Evolutionary conservation across 1,284 basidiomycete species (phyloP).

Genomic region (Pterula multifida): DNA sequence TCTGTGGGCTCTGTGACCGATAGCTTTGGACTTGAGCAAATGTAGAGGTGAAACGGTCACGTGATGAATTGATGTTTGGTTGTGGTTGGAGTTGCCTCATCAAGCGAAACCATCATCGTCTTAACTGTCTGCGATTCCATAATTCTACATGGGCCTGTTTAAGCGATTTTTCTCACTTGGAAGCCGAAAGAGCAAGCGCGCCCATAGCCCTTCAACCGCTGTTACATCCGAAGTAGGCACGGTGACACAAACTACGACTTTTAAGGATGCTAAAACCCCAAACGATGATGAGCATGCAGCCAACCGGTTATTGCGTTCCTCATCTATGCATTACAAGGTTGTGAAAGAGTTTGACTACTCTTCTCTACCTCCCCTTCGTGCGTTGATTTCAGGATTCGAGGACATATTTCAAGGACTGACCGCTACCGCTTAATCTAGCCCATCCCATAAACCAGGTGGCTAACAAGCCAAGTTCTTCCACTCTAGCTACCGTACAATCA

Average conservation of each 20-base stretch:
- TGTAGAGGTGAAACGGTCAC: neutral
- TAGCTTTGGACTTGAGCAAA: neutral
- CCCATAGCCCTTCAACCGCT: constrained; percentile 15
- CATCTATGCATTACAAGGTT: constrained; percentile 50
- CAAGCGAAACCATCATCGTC: constrained; percentile 15
- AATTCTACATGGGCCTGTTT: constrained; percentile 47
- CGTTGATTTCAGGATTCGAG: constrained; percentile 18
- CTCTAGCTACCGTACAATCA: constrained; percentile 28
- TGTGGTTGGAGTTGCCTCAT: neutral
- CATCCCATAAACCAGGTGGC: constrained; percentile 52
- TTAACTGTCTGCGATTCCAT: constrained; percentile 10
- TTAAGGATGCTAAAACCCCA: constrained; percentile 15
- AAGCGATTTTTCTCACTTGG: constrained; percentile 61
- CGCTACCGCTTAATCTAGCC: constrained; percentile 26
- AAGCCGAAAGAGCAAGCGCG: constrained; percentile 48
- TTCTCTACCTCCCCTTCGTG: constrained; percentile 55
- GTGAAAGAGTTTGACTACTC: constrained; percentile 42
- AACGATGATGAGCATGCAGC: constrained; percentile 48
- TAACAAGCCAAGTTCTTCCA: constrained; percentile 33
- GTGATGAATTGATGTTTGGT: neutral
- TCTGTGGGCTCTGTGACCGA: no score
- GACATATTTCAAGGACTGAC: constrained; percentile 1
- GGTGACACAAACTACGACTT: constrained; percentile 2
- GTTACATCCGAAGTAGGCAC: constrained; percentile 6
- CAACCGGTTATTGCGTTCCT: constrained; percentile 55